Conservation (phyloP, 306 rosid genomes). For the Clitoria ternatea region DNA sequence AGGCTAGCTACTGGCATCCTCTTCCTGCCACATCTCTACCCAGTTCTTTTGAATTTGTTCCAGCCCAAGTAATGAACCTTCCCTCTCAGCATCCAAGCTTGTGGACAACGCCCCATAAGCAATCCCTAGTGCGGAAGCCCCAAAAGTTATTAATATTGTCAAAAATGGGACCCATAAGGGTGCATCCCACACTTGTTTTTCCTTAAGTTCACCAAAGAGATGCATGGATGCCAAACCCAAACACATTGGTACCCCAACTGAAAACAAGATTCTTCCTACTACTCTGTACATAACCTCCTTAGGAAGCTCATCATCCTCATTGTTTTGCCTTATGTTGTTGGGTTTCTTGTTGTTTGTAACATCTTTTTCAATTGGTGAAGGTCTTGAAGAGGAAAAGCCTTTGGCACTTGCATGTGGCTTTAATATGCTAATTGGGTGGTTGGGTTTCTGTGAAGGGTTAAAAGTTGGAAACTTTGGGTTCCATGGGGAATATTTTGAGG, state of each 20-base stretch:
- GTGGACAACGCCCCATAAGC: conserved; percentile 76
- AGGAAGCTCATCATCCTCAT: conserved; percentile 48
- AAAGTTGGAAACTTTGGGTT: conserved; percentile 34
- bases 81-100: conserved; percentile 64
- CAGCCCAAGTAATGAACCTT: conserved; percentile 72
- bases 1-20: conserved; percentile 24
- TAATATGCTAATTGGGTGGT: conserved; percentile 6
- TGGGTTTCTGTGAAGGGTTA: conserved; percentile 17
- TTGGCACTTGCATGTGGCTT: conserved; percentile 46
- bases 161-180: conserved; percentile 72
- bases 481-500: conserved; percentile 44
- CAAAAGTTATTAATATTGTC: conserved; percentile 56
- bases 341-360: conserved; percentile 24
- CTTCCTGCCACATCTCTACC: conserved; percentile 87
- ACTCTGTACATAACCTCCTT: conserved; percentile 55
- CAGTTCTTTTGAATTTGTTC: conserved; percentile 60
- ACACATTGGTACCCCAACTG: conserved; percentile 67
- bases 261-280: conserved; percentile 49
- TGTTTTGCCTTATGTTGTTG: conserved; percentile 8
- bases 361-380: conserved; percentile 16
- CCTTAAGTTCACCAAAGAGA: conserved; percentile 49
- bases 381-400: conserved; percentile 47
- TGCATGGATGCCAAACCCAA: conserved; percentile 54
- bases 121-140: conserved; percentile 65
- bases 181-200: conserved; percentile 41